phyloP scores from a whole-genome alignment of 2,329 filamentous ascomycete species.

The Calonectria leucothoes region DNA sequence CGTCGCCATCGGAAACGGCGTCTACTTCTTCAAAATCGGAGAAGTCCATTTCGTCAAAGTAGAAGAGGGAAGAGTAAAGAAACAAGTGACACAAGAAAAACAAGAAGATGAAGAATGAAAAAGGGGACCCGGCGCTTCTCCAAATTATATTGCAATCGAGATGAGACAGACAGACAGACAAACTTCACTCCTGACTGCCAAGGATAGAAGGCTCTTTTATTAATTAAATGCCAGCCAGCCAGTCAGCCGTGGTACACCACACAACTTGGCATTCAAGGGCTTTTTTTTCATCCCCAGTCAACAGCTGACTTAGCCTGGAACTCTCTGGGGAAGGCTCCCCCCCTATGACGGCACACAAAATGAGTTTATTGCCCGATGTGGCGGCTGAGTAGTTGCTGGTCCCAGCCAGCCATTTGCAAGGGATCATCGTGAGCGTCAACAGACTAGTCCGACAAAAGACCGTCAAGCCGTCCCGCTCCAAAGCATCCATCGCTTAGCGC shows the following conservation, averaged over 20 bases:
- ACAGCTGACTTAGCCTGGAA: slow-evolving; percentile 1
- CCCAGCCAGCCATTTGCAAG: neutral
- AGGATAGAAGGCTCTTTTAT: neutral
- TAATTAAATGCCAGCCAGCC: neutral
- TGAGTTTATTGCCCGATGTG: slow-evolving; percentile 1
- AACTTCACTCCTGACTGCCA: neutral
- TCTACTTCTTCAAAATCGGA: slow-evolving; percentile 42
- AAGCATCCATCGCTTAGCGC: neutral
- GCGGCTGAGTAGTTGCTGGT: neutral
- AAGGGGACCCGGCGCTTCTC: neutral
- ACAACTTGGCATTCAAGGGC: neutral
- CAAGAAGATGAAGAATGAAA: neutral
- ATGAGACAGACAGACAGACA: neutral
- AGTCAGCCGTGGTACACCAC: neutral
- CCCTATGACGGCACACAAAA: slow-evolving; percentile 1
- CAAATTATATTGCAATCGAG: neutral
- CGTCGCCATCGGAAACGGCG: slow-evolving; percentile 34
- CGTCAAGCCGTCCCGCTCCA: neutral
- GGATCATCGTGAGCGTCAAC: neutral
- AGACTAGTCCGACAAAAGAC: neutral
- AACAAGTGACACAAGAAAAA: neutral
- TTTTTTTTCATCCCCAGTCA: neutral
- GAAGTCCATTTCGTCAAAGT: slow-evolving; percentile 32
- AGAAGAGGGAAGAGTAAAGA: neutral
- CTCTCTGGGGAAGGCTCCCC: neutral